phyloP scores from a whole-genome alignment of 2,329 filamentous ascomycete genomes.

The Cladosporium sp. region DNA sequence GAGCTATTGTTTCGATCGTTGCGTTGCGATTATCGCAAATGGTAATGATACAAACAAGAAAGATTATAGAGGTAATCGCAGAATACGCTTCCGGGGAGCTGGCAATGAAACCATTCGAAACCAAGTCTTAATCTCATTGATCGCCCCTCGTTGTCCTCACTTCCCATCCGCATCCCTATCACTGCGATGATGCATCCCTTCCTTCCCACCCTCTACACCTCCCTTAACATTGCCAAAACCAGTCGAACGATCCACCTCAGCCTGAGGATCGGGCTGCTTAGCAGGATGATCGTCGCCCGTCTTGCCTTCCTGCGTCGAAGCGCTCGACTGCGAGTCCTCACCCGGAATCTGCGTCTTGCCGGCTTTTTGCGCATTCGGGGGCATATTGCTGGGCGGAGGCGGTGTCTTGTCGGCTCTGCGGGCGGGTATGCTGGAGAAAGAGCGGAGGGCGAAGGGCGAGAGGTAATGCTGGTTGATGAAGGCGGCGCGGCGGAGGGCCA shows the following conservation, averaged over 20 bases:
- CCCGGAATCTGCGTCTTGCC: background rate
- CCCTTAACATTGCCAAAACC: slow-evolving; percentile 33
- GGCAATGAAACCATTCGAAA: too few species aligned
- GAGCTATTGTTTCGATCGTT: background rate
- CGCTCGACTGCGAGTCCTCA: slow-evolving; percentile 31
- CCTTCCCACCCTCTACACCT: slow-evolving; percentile 39
- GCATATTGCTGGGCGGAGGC: background rate
- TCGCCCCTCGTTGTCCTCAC: too few species aligned
- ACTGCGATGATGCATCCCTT: slow-evolving; percentile 27
- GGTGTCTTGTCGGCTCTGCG: background rate
- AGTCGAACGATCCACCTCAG: slow-evolving; percentile 34
- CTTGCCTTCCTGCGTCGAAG: slow-evolving; percentile 29
- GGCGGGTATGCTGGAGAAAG: background rate
- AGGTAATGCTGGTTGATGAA: background rate
- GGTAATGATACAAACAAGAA: background rate
- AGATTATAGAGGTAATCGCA: too few species aligned
- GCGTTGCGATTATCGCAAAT: background rate
- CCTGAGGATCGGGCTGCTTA: slow-evolving; percentile 40
- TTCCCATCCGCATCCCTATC: slow-evolving; percentile 15
- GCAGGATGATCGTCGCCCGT: slow-evolving; percentile 39
- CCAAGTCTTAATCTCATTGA: too few species aligned
- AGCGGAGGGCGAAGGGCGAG: background rate
- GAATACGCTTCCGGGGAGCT: too few species aligned
- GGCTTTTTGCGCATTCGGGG: slow-evolving; percentile 4
- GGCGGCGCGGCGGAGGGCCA: background rate